phyloP scores from a whole-genome alignment of 257 asterid genomes.

The Fraxinus excelsior region DNA sequence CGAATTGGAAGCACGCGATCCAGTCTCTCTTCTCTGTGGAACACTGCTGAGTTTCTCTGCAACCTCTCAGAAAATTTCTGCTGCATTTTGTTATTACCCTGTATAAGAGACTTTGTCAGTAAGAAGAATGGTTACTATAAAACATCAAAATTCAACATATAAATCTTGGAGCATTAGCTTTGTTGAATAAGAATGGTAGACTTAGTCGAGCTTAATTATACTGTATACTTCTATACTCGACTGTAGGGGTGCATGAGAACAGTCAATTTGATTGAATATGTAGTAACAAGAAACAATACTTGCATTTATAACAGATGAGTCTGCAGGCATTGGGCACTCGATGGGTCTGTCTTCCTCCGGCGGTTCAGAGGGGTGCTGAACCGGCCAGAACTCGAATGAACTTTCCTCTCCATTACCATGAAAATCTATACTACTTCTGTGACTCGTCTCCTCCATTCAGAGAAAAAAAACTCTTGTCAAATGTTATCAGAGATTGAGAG shows the following conservation, averaged over 20 bases:
- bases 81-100: conserved; percentile 3
- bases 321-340: conserved; percentile 31
- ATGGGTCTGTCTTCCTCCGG: conserved; percentile 33
- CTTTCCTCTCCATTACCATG: conserved; percentile 2
- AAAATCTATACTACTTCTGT: conserved; percentile 19
- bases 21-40: not conserved
- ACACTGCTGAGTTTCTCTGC: not conserved
- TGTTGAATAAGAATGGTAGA: no score
- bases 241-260: not conserved
- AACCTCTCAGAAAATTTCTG: not conserved
- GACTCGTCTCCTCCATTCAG: not conserved
- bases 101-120: not conserved
- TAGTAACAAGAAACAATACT: not conserved
- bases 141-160: not conserved
- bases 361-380: conserved; percentile 35
- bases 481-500: not conserved
- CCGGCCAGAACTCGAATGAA: conserved; percentile 33
- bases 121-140: not conserved
- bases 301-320: conserved; percentile 16
- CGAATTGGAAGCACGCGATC: not conserved
- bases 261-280: not conserved
- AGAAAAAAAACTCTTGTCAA: not conserved
- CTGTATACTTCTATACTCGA: not conserved
- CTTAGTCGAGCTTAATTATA: no score
- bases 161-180: no score